Percentiles rank a stretch among this genome's conserved stretches.
Evolutionary conservation across 2,329 filamentous ascomycete species (phyloP).

Genomic region (Fusarium nurragi): DNA sequence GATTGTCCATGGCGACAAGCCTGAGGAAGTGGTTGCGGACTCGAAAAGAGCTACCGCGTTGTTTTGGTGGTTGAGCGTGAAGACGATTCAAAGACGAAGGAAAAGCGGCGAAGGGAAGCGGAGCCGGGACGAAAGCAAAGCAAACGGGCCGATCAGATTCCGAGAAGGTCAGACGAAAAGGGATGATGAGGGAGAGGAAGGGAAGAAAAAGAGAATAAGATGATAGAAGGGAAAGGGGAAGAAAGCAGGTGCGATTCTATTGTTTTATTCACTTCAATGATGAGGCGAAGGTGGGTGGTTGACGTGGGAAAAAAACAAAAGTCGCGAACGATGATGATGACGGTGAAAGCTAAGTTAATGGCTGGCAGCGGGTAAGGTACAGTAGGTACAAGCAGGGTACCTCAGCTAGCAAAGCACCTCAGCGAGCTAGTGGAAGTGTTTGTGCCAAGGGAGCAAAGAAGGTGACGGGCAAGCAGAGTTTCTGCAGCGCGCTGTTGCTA

Average conservation of each 20-base stretch:
- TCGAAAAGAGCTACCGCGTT: conserved; percentile 35
- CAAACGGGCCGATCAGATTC: conserved; percentile 40
- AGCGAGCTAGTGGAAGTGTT: conserved; percentile 1
- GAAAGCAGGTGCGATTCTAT: conserved; percentile 21
- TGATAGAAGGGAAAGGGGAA: conserved; percentile 2
- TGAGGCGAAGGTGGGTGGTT: conserved; percentile 14
- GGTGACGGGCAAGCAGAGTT: conserved; percentile 13
- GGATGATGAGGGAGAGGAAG: conserved; percentile 6
- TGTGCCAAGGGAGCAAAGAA: conserved; percentile 3
- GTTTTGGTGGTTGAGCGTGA: conserved; percentile 11
- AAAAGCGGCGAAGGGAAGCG: conserved; percentile 33
- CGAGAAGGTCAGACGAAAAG: conserved; percentile 26
- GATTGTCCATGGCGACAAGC: conserved; percentile 42
- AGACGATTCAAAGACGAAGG: conserved; percentile 23
- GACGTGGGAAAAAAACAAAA: conserved; percentile 14
- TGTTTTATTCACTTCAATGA: conserved; percentile 16
- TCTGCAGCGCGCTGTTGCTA: conserved; percentile 24
- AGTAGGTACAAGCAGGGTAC: neutral
- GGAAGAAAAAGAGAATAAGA: neutral
- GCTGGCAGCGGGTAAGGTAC: conserved; percentile 4
- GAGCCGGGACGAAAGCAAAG: conserved; percentile 41
- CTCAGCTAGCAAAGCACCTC: conserved; percentile 7
- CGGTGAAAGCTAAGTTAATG: conserved; percentile 16
- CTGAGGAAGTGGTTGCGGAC: conserved; percentile 38
- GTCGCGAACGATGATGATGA: conserved; percentile 32